Conservation (phyloP, 2,329 filamentous ascomycete genomes). For the Cladosporium halotolerans region DNA sequence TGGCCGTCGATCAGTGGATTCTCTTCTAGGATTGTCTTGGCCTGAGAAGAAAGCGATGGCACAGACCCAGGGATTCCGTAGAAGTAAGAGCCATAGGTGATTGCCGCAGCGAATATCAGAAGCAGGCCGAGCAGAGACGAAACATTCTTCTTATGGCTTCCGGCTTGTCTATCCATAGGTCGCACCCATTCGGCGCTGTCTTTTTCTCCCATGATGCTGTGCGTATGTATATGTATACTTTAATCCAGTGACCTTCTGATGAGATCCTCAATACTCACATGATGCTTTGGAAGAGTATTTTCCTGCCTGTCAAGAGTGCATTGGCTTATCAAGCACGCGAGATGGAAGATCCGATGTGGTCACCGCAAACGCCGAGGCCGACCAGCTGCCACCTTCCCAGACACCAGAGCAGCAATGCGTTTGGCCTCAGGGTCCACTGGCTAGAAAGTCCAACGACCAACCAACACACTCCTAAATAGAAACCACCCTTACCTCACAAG, state of each 20-base stretch:
- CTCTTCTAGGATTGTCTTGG: constrained; percentile 17
- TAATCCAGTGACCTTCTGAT: background rate
- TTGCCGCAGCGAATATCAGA: constrained; percentile 4
- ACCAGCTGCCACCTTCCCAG: background rate
- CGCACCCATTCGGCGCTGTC: background rate
- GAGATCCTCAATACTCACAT: background rate
- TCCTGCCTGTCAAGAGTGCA: no score
- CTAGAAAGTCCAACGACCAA: background rate
- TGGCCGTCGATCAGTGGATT: constrained; percentile 61
- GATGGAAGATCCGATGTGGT: no score
- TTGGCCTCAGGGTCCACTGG: background rate
- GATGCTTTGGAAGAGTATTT: no score
- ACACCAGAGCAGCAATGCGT: background rate
- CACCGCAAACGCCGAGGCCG: background rate
- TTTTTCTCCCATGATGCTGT: background rate
- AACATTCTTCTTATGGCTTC: background rate
- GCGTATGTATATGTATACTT: background rate
- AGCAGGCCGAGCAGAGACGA: constrained; percentile 1
- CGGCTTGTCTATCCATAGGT: background rate
- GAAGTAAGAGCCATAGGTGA: constrained; percentile 3
- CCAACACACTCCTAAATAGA: background rate
- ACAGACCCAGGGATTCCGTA: constrained; percentile 1
- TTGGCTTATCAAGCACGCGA: no score
- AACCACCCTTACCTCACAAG: background rate
- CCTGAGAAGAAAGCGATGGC: background rate